Evolutionary conservation across 2,329 filamentous ascomycete genomes (phyloP), one percentile per base, ranked within the genome.

Genomic region (Claviceps sp.): DNA sequence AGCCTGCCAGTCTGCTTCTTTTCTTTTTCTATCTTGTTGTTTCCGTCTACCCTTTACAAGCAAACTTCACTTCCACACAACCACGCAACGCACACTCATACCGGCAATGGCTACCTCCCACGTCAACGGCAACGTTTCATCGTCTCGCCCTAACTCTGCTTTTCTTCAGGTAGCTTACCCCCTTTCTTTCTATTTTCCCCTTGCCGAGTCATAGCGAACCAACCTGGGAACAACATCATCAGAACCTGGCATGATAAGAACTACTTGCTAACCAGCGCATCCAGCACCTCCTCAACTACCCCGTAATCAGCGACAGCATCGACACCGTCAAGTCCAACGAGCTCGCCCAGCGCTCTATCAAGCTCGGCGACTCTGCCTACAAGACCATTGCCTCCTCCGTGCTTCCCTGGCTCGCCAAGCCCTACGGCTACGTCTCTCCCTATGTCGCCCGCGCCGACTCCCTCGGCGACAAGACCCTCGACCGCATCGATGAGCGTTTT

Each of bases 251-350:
- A 9, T 34, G 3, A 34, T 34, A 9, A 34, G 29, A 34, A 8
- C n/a, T 17, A 37, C 14, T 34, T n/a, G 29, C 17, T 34, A 9
- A 42, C 60, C 39, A 20, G 1, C n/a, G 9, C 13, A 13, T 42
- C 6, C 13, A 95, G 88, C 90, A 96, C 66, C 77, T 96, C 56
- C 76, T 82, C 60, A 84, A 83, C 58, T 95, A 95, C 70, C 91
- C 91, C 42, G 70, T 94, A 58, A 79, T 96, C 64, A 80, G 80
- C 64, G 88, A 95, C 68, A 74, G 82, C 62, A 80, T 95, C 68
- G 73, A 79, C 55, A 82, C 80, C 64, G 84, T 94, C 78, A 87
- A 89, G 70, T 74, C 79, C 64, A 88, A 91, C 71, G 83, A 87
- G 49, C 84, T 87, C 64, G 90, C 87, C 64, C 83, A 88, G 67